A percentile compares a stretch with the other conserved stretches of the same genome.
Conservation (phyloP, 2,329 filamentous ascomycete species). For the Colletotrichum sp. region DNA sequence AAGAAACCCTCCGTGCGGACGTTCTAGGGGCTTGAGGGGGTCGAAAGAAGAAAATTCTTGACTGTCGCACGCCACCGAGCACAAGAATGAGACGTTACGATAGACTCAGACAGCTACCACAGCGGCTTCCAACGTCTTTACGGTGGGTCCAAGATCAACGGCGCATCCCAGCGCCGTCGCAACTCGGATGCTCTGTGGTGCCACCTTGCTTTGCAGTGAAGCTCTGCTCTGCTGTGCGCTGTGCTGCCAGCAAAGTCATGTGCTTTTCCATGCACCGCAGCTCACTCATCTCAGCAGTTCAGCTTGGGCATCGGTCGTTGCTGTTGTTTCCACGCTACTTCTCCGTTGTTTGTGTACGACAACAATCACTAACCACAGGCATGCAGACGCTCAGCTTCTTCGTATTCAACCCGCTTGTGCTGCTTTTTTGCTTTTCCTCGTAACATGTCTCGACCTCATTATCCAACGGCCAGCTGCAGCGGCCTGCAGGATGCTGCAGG, state of each 20-base stretch:
- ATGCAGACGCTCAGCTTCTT: background rate
- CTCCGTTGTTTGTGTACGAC: background rate
- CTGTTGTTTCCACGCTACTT: background rate
- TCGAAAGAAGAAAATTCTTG: background rate
- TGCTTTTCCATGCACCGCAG: background rate
- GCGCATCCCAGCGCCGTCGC: background rate
- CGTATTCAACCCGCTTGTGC: background rate
- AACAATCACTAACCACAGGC: background rate
- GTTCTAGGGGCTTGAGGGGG: background rate
- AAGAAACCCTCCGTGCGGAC: background rate
- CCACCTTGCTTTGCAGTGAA: background rate
- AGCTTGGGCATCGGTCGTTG: background rate
- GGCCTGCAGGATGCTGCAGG: background rate
- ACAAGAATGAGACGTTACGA: conserved; percentile 6
- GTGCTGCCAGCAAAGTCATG: background rate
- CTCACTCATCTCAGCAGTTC: background rate
- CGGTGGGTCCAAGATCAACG: background rate
- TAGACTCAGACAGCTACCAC: background rate
- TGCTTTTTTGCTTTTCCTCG: background rate
- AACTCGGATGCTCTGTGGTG: background rate
- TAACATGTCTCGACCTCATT: background rate
- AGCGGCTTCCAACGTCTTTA: conserved; percentile 1
- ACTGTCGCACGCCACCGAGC: background rate
- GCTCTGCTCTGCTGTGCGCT: background rate
- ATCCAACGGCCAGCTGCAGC: background rate